A percentile compares a stretch with the other conserved stretches of the same genome.
Evolutionary conservation across 2,329 filamentous ascomycete species (phyloP).

Genomic region (Nannizziopsis arthrosporioides): DNA sequence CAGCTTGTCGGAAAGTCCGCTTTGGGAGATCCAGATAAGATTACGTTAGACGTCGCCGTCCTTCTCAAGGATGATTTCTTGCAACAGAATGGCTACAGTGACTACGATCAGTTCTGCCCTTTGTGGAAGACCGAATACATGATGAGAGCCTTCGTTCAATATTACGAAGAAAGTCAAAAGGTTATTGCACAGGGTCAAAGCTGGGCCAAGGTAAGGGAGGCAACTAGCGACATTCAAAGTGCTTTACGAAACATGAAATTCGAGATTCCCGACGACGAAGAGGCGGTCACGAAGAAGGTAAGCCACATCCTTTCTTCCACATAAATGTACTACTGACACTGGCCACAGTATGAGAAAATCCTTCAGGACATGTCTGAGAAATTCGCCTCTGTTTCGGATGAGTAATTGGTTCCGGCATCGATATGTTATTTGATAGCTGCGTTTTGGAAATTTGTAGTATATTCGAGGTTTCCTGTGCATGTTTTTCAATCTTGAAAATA

Average conservation of each 20-base stretch:
- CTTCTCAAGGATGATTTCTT: conserved; percentile 97
- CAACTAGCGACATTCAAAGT: conserved; percentile 73
- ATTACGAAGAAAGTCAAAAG: conserved; percentile 96
- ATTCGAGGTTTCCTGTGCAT: neutral
- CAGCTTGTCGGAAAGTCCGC: conserved; percentile 97
- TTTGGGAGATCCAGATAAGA: conserved; percentile 93
- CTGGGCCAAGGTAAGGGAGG: conserved; percentile 88
- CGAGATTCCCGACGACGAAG: conserved; percentile 77
- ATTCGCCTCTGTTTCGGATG: conserved; percentile 90
- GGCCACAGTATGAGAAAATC: conserved; percentile 70
- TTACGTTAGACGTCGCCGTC: conserved; percentile 82
- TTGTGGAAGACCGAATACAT: conserved; percentile 99
- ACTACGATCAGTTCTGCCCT: conserved; percentile 98
- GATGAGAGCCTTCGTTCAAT: conserved; percentile 99
- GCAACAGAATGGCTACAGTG: conserved; percentile 97
- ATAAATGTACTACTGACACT: conserved; percentile 31
- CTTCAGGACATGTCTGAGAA: conserved; percentile 90
- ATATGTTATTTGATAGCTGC: no score
- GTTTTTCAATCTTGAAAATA: neutral
- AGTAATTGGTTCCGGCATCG: conserved; percentile 44
- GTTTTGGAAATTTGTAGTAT: conserved; percentile 5
- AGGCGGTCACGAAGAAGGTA: conserved; percentile 73
- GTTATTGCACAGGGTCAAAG: conserved; percentile 78
- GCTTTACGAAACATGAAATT: conserved; percentile 92
- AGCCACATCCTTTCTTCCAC: conserved; percentile 21